Percentiles rank a stretch among this genome's conserved stretches.
These are phyloP conservation scores for Chytriomyces sp. DNA, from an alignment of 192 early-diverging fungal genomes.

Conservation along the genomic window DNA sequence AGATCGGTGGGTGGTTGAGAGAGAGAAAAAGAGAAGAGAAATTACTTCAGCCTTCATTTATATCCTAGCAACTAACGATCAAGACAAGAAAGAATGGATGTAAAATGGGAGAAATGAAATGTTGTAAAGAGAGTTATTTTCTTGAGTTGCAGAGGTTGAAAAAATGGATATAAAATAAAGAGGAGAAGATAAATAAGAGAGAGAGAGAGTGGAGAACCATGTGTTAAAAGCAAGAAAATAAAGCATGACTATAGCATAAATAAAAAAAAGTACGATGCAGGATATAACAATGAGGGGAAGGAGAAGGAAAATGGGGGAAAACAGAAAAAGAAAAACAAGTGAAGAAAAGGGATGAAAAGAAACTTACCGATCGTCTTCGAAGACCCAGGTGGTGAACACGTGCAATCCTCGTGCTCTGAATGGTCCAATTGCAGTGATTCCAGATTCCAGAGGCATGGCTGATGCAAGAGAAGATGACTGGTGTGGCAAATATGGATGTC, in stretches of 20 bases:
- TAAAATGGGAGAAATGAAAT: too few species aligned
- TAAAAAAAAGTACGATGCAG: too few species aligned
- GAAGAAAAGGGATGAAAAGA: neutral
- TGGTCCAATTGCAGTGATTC: conserved; percentile 9
- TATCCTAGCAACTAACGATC: too few species aligned
- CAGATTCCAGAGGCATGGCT: neutral
- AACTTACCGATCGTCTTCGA: conserved; percentile 32
- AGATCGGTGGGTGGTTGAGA: neutral
- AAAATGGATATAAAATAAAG: too few species aligned
- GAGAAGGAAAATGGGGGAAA: neutral
- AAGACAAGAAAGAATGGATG: too few species aligned
- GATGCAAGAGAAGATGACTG: neutral
- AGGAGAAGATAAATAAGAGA: too few species aligned
- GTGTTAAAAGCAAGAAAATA: too few species aligned
- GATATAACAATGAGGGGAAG: too few species aligned
- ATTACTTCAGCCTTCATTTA: neutral
- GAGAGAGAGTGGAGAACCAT: too few species aligned
- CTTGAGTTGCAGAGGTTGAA: too few species aligned
- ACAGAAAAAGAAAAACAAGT: neutral
- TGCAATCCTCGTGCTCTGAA: conserved; percentile 21
- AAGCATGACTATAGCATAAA: too few species aligned
- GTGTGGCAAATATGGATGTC: neutral
- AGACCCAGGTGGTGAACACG: conserved; percentile 27
- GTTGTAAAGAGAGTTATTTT: too few species aligned
- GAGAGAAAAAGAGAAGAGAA: neutral